These are phyloP conservation scores for Pholiota conissans DNA, from an alignment of 768 basidiomycete genomes.

Conservation along the genomic window DNA sequence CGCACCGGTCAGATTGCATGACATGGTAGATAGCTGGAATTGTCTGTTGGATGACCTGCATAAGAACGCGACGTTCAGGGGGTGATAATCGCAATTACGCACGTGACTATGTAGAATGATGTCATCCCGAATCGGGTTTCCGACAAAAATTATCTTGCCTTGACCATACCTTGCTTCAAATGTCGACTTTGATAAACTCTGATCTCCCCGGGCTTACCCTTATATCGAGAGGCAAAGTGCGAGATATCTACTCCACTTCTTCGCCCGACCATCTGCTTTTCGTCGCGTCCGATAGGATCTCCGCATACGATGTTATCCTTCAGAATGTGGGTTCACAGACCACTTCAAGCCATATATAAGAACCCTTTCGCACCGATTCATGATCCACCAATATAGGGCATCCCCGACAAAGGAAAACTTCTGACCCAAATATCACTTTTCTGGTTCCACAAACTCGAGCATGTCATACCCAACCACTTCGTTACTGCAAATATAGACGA, in stretches of 20 bases:
- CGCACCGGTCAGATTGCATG: no score
- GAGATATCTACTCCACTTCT: slow-evolving; percentile 86
- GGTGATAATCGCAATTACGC: no score
- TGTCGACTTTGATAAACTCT: slow-evolving; percentile 49
- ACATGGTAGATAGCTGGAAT: no score
- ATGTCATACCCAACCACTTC: slow-evolving; percentile 89
- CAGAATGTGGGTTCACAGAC: slow-evolving; percentile 71
- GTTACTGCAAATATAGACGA: slow-evolving; percentile 72
- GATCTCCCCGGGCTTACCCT: slow-evolving; percentile 64
- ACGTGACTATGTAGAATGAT: no score
- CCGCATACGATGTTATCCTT: slow-evolving; percentile 94
- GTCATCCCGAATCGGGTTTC: no score
- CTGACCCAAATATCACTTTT: slow-evolving; percentile 90
- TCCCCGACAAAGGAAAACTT: slow-evolving; percentile 90
- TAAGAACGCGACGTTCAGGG: no score
- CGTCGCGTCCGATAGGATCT: slow-evolving; percentile 94
- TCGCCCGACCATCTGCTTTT: slow-evolving; percentile 79
- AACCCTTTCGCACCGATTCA: neutral
- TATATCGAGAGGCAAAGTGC: slow-evolving; percentile 90
- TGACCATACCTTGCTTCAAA: neutral
- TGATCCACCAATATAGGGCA: slow-evolving; percentile 59
- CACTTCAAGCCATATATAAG: neutral
- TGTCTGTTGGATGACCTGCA: no score
- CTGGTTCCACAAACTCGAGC: slow-evolving; percentile 86
- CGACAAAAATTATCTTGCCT: neutral